A percentile compares a stretch with the other conserved stretches of the same genome.
Evolutionary conservation across 345 rosid species (phyloP).

Genomic region (Mallotus nudiflorus): DNA sequence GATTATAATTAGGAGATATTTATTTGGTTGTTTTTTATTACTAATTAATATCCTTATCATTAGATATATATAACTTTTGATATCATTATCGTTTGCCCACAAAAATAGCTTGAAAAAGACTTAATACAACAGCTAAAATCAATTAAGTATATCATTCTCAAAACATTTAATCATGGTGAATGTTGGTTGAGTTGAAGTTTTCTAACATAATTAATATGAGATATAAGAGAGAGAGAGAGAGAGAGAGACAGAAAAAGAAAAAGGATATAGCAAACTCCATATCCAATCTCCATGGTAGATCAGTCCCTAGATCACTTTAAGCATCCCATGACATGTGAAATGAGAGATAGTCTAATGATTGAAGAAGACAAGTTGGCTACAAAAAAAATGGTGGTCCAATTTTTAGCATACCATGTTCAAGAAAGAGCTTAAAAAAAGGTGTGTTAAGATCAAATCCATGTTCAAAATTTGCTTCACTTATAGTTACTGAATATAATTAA

Average conservation of each 20-base stretch:
- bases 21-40: too few relatives aligned
- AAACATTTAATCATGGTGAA: slow-evolving; percentile 7
- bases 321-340: slow-evolving; percentile 26
- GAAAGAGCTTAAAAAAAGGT: not conserved
- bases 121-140: not conserved
- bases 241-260: not conserved
- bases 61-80: too few relatives aligned
- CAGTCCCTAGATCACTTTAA: slow-evolving; percentile 11
- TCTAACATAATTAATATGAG: not conserved
- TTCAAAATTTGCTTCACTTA: slow-evolving; percentile 11
- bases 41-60: too few relatives aligned
- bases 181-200: slow-evolving; percentile 4
- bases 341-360: slow-evolving; percentile 31
- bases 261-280: not conserved
- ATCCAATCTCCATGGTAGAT: not conserved
- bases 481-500: too few relatives aligned
- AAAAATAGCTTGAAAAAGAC: not conserved
- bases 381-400: slow-evolving; percentile 28
- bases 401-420: not conserved
- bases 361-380: slow-evolving; percentile 30
- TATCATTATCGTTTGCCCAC: too few relatives aligned
- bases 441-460: not conserved
- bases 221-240: not conserved
- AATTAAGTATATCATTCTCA: slow-evolving; percentile 1
- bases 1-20: too few relatives aligned